Evolutionary conservation across 345 rosid genomes (phyloP), one percentile per base, ranked within the genome.

Genomic region (Euphorbia lathyris): DNA sequence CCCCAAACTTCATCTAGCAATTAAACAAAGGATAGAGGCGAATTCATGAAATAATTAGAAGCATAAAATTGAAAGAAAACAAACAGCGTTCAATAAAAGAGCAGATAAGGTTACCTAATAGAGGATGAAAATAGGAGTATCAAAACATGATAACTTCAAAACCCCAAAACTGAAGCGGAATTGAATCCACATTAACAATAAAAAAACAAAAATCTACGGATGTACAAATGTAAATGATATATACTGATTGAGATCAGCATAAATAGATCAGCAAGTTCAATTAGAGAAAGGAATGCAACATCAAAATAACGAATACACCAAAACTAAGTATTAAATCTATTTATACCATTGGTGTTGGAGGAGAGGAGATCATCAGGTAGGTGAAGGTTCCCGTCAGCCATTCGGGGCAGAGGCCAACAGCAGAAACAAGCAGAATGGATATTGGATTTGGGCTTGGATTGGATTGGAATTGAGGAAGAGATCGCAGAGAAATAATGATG

Each of bases 341-440:
- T 5, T 9, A 32, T 4, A 77, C 77, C 74, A 72, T 68, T 77
- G 66, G 27, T 12, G 72, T 72, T 70, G 50, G 74, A 63, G 32
- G 74, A 58, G 50, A 77, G 63, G 66, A 74, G 74, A 52, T 78
- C 74, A 19, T 73, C 81, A 22, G 81, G 72, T 17, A 78, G 72
- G 55, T 50, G 63, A 55, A 70, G 69, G 64, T 74, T 78, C 27
- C 55, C 57, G 65, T 74, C 75, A 57, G 72, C 72, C 83, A 72
- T 75, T 53, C 58, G 32, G 45, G 73, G 11, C 12, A 36, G 9
- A 29, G 45, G 58, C 43, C n/a, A 42, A 45, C 51, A 63, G 16
- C 51, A 42, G 48, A 43, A 63, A 63, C 4, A 42, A 23, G 52
- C 23, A 25, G 67, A 63, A 40, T 23, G 34, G 51, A 63, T 11